Evolutionary conservation across 441 rosid species (phyloP).

Genomic region (Euphorbia celastroides): DNA sequence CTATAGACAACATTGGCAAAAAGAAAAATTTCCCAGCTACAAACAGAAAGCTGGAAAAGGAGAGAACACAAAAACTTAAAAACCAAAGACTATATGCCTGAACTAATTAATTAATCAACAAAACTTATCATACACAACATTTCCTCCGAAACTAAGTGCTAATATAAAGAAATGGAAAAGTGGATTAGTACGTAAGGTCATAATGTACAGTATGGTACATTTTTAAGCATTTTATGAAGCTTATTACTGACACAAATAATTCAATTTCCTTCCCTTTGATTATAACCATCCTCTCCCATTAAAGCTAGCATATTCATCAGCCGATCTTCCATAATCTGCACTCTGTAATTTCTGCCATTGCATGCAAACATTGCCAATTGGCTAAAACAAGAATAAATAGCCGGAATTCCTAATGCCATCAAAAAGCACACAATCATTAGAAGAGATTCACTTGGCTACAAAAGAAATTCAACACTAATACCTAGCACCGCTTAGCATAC

Average conservation of each 20-base stretch:
- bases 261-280: background rate
- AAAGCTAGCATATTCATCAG: constrained; percentile 1
- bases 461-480: background rate
- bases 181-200: constrained; percentile 1
- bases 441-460: background rate
- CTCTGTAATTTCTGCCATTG: constrained; percentile 14
- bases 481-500: background rate
- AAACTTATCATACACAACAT: background rate
- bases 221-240: constrained; percentile 12
- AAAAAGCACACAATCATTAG: background rate
- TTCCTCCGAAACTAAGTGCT: background rate
- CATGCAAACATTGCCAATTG: constrained; percentile 9
- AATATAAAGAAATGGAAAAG: background rate
- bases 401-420: background rate
- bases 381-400: background rate
- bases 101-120: background rate
- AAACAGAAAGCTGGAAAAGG: too few relatives aligned
- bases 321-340: background rate
- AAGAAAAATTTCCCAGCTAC: too few relatives aligned
- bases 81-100: too few relatives aligned
- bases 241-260: constrained; percentile 11
- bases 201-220: constrained; percentile 15
- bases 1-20: too few relatives aligned
- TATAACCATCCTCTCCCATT: background rate
- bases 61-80: too few relatives aligned